phyloP scores from a whole-genome alignment of 148 eudicot species.

The Vaccinium vitisidaea region DNA sequence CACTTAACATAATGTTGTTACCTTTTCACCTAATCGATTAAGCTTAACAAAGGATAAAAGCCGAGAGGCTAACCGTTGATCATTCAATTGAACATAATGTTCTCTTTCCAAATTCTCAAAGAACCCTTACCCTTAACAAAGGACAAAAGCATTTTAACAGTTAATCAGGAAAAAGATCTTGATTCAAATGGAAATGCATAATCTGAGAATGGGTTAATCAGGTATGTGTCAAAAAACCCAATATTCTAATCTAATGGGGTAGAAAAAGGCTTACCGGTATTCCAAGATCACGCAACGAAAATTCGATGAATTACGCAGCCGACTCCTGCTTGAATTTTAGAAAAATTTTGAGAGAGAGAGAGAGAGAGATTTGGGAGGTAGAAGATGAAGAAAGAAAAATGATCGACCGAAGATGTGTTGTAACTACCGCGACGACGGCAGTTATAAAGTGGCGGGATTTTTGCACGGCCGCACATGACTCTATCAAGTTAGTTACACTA shows the following conservation, averaged over 20 bases:
- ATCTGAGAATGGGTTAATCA: background rate
- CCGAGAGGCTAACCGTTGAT: too few relatives aligned
- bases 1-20: too few relatives aligned
- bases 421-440: background rate
- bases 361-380: background rate
- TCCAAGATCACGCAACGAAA: background rate
- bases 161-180: background rate
- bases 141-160: background rate
- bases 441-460: background rate
- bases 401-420: background rate
- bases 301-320: background rate
- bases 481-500: too few relatives aligned
- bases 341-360: background rate
- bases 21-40: too few relatives aligned
- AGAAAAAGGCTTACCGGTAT: constrained; percentile 9
- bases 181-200: background rate
- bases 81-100: too few relatives aligned
- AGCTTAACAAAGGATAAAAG: too few relatives aligned
- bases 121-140: too few relatives aligned
- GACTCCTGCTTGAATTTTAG: background rate
- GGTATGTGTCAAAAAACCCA: background rate
- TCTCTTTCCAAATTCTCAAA: too few relatives aligned
- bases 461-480: background rate
- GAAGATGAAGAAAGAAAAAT: background rate
- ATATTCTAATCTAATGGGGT: too few relatives aligned